These are phyloP conservation scores for Candida coleopterorum DNA, from an alignment of 805 yeast species.

Conservation along the genomic window DNA sequence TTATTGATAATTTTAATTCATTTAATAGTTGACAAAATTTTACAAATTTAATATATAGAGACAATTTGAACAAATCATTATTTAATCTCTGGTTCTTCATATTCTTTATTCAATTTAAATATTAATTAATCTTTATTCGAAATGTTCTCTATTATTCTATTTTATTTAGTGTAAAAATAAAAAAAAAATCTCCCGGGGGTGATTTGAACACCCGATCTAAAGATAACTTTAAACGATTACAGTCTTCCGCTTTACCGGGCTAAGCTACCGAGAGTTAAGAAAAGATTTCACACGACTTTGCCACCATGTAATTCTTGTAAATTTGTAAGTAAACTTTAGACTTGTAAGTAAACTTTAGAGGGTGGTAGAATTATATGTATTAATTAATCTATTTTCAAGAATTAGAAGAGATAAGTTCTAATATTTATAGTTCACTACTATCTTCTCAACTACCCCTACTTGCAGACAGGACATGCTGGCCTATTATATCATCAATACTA, in stretches of 20 bases:
- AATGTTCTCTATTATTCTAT: not conserved
- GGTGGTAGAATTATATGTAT: no score
- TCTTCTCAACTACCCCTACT: no score
- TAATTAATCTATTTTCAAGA: no score
- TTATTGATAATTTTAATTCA: conserved; percentile 6
- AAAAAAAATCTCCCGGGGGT: conserved; percentile 42
- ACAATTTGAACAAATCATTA: not conserved
- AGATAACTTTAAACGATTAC: conserved; percentile 37
- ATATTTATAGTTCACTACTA: no score
- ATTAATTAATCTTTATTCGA: not conserved
- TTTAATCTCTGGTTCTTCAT: not conserved
- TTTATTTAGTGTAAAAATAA: not conserved
- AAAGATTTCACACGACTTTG: not conserved
- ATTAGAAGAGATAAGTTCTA: no score
- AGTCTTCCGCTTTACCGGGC: conserved; percentile 50
- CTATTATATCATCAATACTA: no score
- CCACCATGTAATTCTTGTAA: no score
- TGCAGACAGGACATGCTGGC: no score
- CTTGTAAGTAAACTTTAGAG: no score
- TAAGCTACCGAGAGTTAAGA: conserved; percentile 40
- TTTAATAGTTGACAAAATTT: conserved; percentile 1
- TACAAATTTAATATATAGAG: not conserved
- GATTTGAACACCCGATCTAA: conserved; percentile 50
- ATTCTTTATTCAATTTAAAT: no score
- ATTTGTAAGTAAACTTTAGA: no score